These are phyloP conservation scores for Pseudonitzschia multiseries DNA, from an alignment of 108 stramenopile genomes.

Conservation along the genomic window DNA sequence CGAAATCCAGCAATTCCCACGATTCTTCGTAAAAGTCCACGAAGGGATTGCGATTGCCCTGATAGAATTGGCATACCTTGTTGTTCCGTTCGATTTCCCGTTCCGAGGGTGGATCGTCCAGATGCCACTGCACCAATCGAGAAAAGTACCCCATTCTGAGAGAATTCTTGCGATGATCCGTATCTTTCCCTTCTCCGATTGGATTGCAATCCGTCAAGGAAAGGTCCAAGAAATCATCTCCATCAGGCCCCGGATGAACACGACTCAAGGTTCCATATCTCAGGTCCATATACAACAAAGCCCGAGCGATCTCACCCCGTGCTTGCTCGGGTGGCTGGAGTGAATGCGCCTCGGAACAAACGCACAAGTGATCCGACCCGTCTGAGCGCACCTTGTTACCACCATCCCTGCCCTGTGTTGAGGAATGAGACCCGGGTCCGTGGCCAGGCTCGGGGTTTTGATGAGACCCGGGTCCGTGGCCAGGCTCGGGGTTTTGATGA, in stretches of 20 bases:
- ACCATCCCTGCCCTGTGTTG: neutral
- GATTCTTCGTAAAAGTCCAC: constrained; percentile 72
- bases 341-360: constrained; percentile 11
- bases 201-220: constrained; percentile 47
- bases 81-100: constrained; percentile 62
- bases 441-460: neutral
- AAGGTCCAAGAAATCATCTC: constrained; percentile 13
- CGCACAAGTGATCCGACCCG: neutral
- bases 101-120: constrained; percentile 64
- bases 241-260: neutral
- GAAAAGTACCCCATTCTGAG: constrained; percentile 55
- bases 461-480: neutral
- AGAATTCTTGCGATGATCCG: neutral
- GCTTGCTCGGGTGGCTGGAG: constrained; percentile 40
- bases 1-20: constrained; percentile 28
- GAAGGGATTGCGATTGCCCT: constrained; percentile 89
- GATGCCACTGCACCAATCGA: constrained; percentile 75
- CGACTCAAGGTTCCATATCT: constrained; percentile 49
- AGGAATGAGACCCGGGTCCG: no score
- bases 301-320: constrained; percentile 79
- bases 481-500: neutral
- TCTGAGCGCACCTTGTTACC: neutral
- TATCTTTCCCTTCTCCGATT: neutral
- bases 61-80: constrained; percentile 60
- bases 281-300: constrained; percentile 77